phyloP scores from a whole-genome alignment of 805 yeast species.

The Grigorovia jiainica region DNA sequence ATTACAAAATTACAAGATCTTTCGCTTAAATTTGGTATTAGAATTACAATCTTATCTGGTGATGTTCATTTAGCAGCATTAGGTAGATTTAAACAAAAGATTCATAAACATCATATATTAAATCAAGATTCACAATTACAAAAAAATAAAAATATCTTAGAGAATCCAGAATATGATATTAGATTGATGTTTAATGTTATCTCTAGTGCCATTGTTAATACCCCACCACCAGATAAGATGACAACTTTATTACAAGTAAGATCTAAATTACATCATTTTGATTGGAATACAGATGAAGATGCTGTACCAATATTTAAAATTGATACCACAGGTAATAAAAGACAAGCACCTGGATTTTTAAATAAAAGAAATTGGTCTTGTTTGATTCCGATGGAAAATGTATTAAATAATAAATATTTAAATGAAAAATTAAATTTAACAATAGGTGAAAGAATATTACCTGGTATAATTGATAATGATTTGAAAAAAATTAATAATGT shows the following conservation, averaged over 20 bases:
- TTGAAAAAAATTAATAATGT: constrained; percentile 8
- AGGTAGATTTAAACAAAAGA: constrained; percentile 60
- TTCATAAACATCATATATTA: constrained; percentile 36
- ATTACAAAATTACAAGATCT: constrained; percentile 53
- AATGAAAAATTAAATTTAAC: constrained; percentile 6
- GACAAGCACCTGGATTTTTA: constrained; percentile 36
- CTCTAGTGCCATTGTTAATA: constrained; percentile 82
- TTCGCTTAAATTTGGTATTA: constrained; percentile 51
- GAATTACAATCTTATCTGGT: constrained; percentile 82
- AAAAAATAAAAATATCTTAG: constrained; percentile 32
- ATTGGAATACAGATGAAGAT: constrained; percentile 62
- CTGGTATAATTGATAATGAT: constrained; percentile 20
- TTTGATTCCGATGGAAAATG: constrained; percentile 43
- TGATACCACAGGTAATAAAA: constrained; percentile 49
- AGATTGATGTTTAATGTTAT: constrained; percentile 73
- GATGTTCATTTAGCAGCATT: constrained; percentile 88
- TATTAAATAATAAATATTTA: constrained; percentile 15
- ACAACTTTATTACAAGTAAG: constrained; percentile 63
- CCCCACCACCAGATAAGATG: constrained; percentile 89
- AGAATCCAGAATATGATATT: constrained; percentile 58
- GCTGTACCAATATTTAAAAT: constrained; percentile 59
- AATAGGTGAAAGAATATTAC: constrained; percentile 15
- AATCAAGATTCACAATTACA: constrained; percentile 28
- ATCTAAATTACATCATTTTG: constrained; percentile 59
- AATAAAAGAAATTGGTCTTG: constrained; percentile 69